phyloP scores from a whole-genome alignment of 352 stramenopile species.

The Bremia lactucae region DNA sequence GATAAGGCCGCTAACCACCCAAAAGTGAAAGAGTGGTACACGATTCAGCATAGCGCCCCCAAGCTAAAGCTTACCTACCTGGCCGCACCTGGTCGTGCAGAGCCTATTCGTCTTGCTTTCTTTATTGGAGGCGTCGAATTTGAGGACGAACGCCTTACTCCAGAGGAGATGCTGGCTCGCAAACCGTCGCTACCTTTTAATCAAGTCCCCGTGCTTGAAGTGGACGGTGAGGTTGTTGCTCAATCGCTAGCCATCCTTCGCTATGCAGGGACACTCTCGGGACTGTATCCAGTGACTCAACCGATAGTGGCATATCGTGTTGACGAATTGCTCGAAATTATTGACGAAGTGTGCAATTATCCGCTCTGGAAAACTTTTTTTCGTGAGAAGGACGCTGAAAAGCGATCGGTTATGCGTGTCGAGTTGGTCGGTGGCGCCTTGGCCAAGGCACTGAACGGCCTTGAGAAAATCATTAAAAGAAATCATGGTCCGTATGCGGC shows the following conservation, averaged over 20 bases:
- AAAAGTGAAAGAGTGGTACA: conserved; percentile 31
- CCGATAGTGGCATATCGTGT: conserved; percentile 26
- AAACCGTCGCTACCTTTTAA: conserved; percentile 36
- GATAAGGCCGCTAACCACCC: conserved; percentile 24
- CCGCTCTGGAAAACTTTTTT: conserved; percentile 11
- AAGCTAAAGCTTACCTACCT: conserved; percentile 56
- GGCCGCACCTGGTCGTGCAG: conserved; percentile 24
- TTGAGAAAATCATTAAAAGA: conserved; percentile 34
- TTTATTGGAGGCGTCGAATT: conserved; percentile 42
- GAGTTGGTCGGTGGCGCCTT: conserved; percentile 27
- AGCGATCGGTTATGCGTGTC: conserved; percentile 26
- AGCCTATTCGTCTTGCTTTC: conserved; percentile 42
- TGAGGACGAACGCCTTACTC: conserved; percentile 33
- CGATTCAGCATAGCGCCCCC: conserved; percentile 16
- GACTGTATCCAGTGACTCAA: conserved; percentile 35
- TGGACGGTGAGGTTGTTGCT: conserved; percentile 32
- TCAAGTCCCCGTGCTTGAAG: conserved; percentile 38
- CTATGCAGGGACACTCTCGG: conserved; percentile 46
- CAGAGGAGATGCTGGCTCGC: conserved; percentile 24
- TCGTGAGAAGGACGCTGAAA: conserved; percentile 23
- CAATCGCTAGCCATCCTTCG: conserved; percentile 54
- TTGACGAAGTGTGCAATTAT: conserved; percentile 33
- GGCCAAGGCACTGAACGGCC: conserved; percentile 22
- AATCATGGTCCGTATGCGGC: conserved; percentile 30
- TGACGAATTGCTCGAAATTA: conserved; percentile 29